Conservation (phyloP, 202 grass and related monocot species). For the Zoysia matrella region DNA sequence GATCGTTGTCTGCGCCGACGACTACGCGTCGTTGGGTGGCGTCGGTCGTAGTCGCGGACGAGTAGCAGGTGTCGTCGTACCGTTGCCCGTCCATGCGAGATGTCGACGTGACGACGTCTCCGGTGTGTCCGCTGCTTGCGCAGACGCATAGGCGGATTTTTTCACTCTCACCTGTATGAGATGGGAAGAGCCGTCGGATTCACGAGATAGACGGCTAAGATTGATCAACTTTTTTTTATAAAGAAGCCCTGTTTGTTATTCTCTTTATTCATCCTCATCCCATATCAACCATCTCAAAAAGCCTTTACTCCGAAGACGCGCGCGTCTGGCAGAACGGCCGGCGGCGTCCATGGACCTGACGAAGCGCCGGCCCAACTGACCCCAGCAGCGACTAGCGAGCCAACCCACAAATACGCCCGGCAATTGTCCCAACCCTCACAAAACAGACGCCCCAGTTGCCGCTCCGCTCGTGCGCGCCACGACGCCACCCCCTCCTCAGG, state of each 20-base stretch:
- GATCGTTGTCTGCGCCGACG: conserved; percentile 18
- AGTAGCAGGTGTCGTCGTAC: no score
- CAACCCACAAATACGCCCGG: background rate
- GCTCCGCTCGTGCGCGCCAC: conserved; percentile 40
- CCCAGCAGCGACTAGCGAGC: background rate
- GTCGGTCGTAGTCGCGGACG: background rate
- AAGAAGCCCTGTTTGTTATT: no score
- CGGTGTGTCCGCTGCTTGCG: background rate
- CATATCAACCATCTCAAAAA: no score
- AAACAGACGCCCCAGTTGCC: background rate
- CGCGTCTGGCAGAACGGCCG: background rate
- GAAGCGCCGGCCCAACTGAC: no score
- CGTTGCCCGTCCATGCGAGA: background rate
- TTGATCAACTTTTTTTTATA: no score
- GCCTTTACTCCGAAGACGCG: no score
- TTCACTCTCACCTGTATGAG: no score
- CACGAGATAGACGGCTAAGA: no score
- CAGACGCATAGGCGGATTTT: no score
- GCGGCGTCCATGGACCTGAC: background rate
- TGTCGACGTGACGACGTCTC: background rate
- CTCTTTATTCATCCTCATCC: no score
- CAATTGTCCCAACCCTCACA: background rate
- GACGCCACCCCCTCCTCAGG: background rate
- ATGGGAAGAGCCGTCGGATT: no score
- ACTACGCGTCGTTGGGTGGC: no score